Conservation (phyloP, 2,329 filamentous ascomycete species). For the Penicillium brasilianum region DNA sequence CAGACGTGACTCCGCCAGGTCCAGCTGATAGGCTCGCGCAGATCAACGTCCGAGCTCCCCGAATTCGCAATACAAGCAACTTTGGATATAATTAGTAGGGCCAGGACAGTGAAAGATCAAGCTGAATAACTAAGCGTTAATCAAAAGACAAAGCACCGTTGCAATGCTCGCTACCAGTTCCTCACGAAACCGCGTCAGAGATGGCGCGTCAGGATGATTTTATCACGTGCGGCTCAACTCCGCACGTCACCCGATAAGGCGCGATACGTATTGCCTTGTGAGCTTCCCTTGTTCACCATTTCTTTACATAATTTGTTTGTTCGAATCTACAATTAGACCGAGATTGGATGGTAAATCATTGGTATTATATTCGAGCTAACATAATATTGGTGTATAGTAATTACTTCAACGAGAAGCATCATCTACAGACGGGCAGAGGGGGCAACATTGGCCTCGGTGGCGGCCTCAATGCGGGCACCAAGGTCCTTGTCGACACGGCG, state of each 20-base stretch:
- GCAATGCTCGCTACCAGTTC: neutral
- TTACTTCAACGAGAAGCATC: neutral
- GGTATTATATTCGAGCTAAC: neutral
- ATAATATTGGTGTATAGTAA: neutral
- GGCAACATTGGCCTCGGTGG: slow-evolving; percentile 53
- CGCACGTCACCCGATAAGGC: slow-evolving; percentile 33
- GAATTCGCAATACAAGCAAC: neutral
- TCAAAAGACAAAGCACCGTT: neutral
- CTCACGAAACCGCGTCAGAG: neutral
- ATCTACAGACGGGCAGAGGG: slow-evolving; percentile 36
- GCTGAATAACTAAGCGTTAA: neutral
- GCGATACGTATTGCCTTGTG: neutral
- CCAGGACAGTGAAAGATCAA: neutral
- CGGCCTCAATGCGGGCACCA: slow-evolving; percentile 57
- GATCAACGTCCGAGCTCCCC: slow-evolving; percentile 29
- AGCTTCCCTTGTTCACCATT: neutral
- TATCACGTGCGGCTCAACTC: slow-evolving; percentile 31
- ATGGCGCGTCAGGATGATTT: slow-evolving; percentile 21
- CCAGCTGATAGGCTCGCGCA: slow-evolving; percentile 38
- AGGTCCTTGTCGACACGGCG: slow-evolving; percentile 59
- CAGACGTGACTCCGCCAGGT: slow-evolving; percentile 29
- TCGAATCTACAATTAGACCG: too few relatives aligned
- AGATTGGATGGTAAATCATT: neutral
- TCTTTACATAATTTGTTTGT: neutral
- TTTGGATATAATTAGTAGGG: neutral